Evolutionary conservation across 371 early-diverging fungal genomes (phyloP), one percentile per base, ranked within the genome.

Genomic region (Circinella minor): DNA sequence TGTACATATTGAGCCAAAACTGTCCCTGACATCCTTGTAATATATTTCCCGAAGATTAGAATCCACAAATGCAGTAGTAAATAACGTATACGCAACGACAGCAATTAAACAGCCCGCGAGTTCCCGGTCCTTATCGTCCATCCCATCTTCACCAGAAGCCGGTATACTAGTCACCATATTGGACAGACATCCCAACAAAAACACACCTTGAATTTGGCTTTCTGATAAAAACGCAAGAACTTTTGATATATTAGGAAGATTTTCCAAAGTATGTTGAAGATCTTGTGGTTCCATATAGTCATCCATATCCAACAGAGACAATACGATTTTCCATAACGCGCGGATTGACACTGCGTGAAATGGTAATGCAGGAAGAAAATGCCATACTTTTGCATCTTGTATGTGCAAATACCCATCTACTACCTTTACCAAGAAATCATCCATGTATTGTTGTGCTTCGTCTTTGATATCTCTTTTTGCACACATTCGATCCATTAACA

Each of bases 1-100:
- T 13, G 73, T 74, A 63, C 86, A 85, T 1, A 89, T 75, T 4
- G 76, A 68, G 10, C 76, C 71, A 60, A 87, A 74, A 17, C 76
- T 71, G 68, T 87, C 86, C 20, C 86, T 77, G 1, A 79, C 81
- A 27, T 87, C 86, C 48, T 84, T 87, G 63, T 84, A 81, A 36
- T 83, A 81, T n/a, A 81, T 67, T 7, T 77, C 79, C 4, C 84
- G 71, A 18, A 86, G 64, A 14, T 74, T 68, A 1, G 65, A 68
- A 65, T 86, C 82, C 34, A 89, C 68, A 69, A 81, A 89, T 0
- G 88, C 86, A 3, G 78, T 76, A 5, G 77, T 80, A 54, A 87
- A 76, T 2, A 89, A 47, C 6, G 85, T 73, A 68, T 79, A 78
- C 0, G 84, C 69, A 48, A 89, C 75, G 17, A 82, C 49, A 5